Conservation (phyloP, 139 green algal species). For the Chlorella vulgaris region DNA sequence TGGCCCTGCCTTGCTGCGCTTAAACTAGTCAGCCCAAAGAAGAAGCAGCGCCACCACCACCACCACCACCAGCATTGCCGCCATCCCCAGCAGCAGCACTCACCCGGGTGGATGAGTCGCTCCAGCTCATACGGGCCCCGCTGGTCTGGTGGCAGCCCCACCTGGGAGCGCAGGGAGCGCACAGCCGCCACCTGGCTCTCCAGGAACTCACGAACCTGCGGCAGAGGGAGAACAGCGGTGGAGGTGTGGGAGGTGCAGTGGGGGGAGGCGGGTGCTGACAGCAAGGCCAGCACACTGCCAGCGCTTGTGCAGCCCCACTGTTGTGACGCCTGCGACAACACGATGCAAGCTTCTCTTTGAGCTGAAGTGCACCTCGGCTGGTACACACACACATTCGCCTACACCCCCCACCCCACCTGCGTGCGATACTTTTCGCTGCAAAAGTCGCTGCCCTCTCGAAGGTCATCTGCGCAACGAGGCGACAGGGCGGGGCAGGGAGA, state of each 20-base stretch:
- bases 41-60: too few relatives aligned
- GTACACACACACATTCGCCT: conserved; percentile 61
- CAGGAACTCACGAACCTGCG: conserved; percentile 53
- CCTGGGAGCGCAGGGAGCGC: conserved; percentile 37
- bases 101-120: conserved; percentile 58
- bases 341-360: too few relatives aligned
- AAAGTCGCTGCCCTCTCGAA: conserved; percentile 1
- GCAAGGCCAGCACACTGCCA: too few relatives aligned
- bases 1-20: too few relatives aligned
- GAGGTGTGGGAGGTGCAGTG: too few relatives aligned
- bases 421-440: conserved; percentile 58
- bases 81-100: too few relatives aligned
- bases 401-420: conserved; percentile 23
- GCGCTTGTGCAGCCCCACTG: too few relatives aligned
- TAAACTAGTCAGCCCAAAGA: too few relatives aligned
- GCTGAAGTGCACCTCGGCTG: conserved; percentile 19
- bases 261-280: too few relatives aligned
- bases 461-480: neutral
- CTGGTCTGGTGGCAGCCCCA: conserved; percentile 57
- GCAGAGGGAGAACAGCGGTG: too few relatives aligned
- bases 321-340: too few relatives aligned
- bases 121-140: conserved; percentile 56
- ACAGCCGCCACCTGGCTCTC: conserved; percentile 45
- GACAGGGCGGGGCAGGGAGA: neutral
- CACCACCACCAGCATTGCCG: too few relatives aligned